Percentiles rank a stretch among this genome's conserved stretches.
Conservation (phyloP, 2,329 filamentous ascomycete species). For the Penicillium sp. region DNA sequence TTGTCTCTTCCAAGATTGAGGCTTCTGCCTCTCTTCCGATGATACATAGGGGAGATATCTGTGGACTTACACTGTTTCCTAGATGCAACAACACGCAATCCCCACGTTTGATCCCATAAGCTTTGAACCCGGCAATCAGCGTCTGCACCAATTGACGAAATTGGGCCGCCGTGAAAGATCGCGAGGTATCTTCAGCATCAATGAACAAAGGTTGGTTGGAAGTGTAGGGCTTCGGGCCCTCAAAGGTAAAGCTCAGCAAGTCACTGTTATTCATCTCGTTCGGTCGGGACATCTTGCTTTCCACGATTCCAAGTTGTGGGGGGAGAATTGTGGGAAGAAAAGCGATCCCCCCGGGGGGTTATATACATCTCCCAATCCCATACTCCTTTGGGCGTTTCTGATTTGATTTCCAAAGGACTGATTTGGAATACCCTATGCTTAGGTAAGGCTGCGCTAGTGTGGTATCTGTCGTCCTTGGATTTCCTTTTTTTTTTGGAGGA, state of each 20-base stretch:
- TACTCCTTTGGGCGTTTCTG: background rate
- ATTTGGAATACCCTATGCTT: constrained; percentile 18
- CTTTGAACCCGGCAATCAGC: constrained; percentile 44
- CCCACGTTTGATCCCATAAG: constrained; percentile 39
- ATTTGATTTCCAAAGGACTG: background rate
- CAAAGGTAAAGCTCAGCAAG: constrained; percentile 46
- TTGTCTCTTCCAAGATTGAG: background rate
- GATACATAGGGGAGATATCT: too few species aligned
- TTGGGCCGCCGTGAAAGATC: constrained; percentile 38
- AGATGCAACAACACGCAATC: constrained; percentile 48
- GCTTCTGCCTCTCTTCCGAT: background rate
- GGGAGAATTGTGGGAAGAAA: background rate
- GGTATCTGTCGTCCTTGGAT: background rate
- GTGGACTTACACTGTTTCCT: constrained; percentile 43
- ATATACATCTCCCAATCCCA: background rate
- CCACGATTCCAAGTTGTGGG: background rate
- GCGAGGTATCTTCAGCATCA: constrained; percentile 42
- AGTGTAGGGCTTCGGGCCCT: constrained; percentile 36
- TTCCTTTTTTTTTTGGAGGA: background rate
- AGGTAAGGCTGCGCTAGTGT: constrained; percentile 13
- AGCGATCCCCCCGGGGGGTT: background rate
- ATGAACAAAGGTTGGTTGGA: constrained; percentile 44
- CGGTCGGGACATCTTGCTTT: constrained; percentile 9
- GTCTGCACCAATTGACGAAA: constrained; percentile 39
- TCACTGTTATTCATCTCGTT: constrained; percentile 34